Evolutionary conservation across 257 asterid species (phyloP), one percentile per base, ranked within the genome.

Genomic region (Hygrophila difformis): DNA sequence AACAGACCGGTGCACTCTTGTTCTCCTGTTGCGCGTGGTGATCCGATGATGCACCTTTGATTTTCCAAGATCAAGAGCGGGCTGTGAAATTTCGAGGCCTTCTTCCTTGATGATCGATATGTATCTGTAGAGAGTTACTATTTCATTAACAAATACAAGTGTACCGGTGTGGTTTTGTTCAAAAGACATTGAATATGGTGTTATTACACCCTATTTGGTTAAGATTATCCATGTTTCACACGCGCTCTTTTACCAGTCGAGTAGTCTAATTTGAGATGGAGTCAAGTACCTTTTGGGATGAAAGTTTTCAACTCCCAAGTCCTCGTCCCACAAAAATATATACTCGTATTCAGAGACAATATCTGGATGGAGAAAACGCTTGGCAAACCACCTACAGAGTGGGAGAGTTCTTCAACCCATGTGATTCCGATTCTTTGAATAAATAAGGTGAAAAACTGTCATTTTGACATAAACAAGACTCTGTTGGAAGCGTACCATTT

Each of bases 281-380:
- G n/a, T n/a, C n/a, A n/a, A n/a, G n/a, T 70, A 82, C 98, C 86
- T 84, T 57, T 46, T 48, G 0, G 97, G 97, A 56, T 78, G 59
- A 37, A 88, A 88, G 50, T 74, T 59, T 53, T 81, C 78, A 18
- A 88, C 82, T 62, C 87, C 94, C 5, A 88, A 76, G 53, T 88
- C 97, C 65, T 88, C 97, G 15, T 84, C 97, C 97, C 97, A 88
- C 49, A 88, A 65, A 35, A 88, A 88, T 39, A 88, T 67, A 44
- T 84, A 77, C 1, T 84, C 93, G 7, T 88, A 88, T 36, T 76
- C 94, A 5, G 78, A 69, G 44, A 88, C 93, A 13, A 88, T 81
- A 49, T 81, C 94, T 8, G 97, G 97, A 65, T 84, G 97, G n/a
- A 88, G 78, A 62, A 84, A 88, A 28, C 97, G 88, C 66, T 88